Evolutionary conservation across 2,329 filamentous ascomycete species (phyloP).

Genomic region (Escovopsis weberi): DNA sequence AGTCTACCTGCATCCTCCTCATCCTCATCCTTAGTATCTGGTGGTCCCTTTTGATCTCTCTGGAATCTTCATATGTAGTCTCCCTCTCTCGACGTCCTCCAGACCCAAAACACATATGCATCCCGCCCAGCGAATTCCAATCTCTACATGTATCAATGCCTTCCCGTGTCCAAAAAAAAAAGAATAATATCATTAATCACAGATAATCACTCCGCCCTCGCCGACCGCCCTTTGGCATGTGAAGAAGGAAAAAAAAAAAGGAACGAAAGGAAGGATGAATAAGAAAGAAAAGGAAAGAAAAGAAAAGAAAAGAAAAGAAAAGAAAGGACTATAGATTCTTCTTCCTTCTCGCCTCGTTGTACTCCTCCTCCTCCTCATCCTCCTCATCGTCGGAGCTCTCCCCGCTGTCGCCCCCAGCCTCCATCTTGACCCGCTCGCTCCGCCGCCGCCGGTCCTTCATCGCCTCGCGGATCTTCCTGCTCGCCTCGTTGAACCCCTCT

Average conservation of each 20-base stretch:
- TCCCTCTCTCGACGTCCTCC: too few relatives aligned
- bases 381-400: conserved; percentile 25
- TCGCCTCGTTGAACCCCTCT: conserved; percentile 69
- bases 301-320: background rate
- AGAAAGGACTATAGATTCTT: conserved; percentile 4
- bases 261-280: background rate
- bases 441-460: conserved; percentile 53
- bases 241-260: background rate
- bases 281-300: background rate
- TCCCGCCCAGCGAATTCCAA: too few relatives aligned
- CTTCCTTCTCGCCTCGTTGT: conserved; percentile 30
- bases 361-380: conserved; percentile 16
- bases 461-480: conserved; percentile 66
- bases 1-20: too few relatives aligned
- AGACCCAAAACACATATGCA: too few relatives aligned
- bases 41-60: too few relatives aligned
- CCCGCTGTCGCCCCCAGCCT: conserved; percentile 19
- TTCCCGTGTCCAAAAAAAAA: too few relatives aligned
- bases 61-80: too few relatives aligned
- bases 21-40: too few relatives aligned
- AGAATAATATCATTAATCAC: too few relatives aligned
- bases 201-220: too few relatives aligned
- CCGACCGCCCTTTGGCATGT: too few relatives aligned
- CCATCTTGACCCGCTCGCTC: conserved; percentile 28
- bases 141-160: too few relatives aligned